A percentile compares a stretch with the other conserved stretches of the same genome.
Evolutionary conservation across 768 basidiomycete genomes (phyloP).

Genomic region (Stropharia rugosoannulata): DNA sequence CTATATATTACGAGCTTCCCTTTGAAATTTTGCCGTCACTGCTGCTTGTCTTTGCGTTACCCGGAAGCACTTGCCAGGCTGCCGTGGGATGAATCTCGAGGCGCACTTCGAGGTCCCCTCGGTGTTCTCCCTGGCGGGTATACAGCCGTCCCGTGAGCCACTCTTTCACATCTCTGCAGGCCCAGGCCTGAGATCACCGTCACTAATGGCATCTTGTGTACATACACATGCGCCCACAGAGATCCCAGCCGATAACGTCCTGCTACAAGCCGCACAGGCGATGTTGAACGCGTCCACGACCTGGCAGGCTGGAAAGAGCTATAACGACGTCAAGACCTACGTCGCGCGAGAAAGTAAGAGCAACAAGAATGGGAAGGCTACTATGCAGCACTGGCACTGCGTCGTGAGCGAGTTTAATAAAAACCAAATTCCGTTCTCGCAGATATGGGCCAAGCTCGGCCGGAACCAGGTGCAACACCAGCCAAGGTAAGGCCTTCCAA

Average conservation of each 20-base stretch:
- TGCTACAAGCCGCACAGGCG: constrained; percentile 41
- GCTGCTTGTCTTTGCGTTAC: background rate
- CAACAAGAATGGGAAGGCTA: constrained; percentile 27
- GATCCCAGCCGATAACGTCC: constrained; percentile 45
- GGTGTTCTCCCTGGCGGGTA: background rate
- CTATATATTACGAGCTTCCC: background rate
- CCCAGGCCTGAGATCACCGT: too few relatives aligned
- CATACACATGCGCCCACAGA: constrained; percentile 28
- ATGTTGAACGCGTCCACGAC: constrained; percentile 41
- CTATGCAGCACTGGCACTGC: constrained; percentile 46
- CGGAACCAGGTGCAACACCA: constrained; percentile 53
- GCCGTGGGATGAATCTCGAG: background rate
- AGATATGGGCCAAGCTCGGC: constrained; percentile 58
- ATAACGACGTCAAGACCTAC: constrained; percentile 41
- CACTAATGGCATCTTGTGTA: too few relatives aligned
- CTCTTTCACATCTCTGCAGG: background rate
- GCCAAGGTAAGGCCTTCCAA: constrained; percentile 39
- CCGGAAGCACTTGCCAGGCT: background rate
- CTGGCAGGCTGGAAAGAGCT: constrained; percentile 55
- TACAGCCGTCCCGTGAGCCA: background rate
- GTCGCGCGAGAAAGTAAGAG: constrained; percentile 24
- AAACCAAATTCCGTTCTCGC: constrained; percentile 54
- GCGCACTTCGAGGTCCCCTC: background rate
- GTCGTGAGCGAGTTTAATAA: constrained; percentile 45
- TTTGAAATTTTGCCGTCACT: background rate